Base-by-base conservation (phyloP, 768 basidiomycete species). In the Boletus rubroflammeus region DNA sequence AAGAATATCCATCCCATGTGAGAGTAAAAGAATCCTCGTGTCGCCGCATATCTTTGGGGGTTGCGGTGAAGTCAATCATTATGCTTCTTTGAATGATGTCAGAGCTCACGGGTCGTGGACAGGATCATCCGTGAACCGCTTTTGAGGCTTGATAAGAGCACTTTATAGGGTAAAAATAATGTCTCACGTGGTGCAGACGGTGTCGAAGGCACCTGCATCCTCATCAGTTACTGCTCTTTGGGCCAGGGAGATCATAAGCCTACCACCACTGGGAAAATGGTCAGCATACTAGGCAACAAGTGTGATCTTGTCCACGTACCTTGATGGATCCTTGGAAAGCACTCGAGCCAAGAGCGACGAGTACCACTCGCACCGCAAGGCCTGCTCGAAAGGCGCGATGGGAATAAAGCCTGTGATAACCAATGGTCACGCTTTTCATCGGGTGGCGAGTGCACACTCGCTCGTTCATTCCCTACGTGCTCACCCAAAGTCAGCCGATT, bases 1-100 rank as follows among this genome's bases (percentile, higher is more conserved):
- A 57, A 56, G 47, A 57, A 57, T 25, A 57, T 48, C 36, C 56
- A 57, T 28, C 56, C 56, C 42, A 57, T 50, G 36, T 57, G 56
- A 11, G 54, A 57, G 15, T 56, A 50, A 7, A 57, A 35, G 6
- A 56, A 28, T 3, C 56, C 42, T 56, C 54, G 47, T 19, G 56
- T 57, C 2, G 55, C 55, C 2, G 56, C 54, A 10, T 56, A 56
- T n/a, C 55, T 56, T 56, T 21, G 8, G 15, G 15, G 31, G 6
- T 45, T 3, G 26, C 17, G 19, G 39, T 29, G 21, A 45, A 40
- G n/a, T 47, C 34, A 41, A 21, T 28, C 1, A 8, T 21, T 25
- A 31, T 41, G 32, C 11, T 6, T 6, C 26, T 26, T 34, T 32
- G 42, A 29, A 26, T 34, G 7, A 29, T 19, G 28, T 41, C 28